A percentile compares a stretch with the other conserved stretches of the same genome.
phyloP scores from a whole-genome alignment of 2,329 filamentous ascomycete genomes.

The Ilyonectria sp. region DNA sequence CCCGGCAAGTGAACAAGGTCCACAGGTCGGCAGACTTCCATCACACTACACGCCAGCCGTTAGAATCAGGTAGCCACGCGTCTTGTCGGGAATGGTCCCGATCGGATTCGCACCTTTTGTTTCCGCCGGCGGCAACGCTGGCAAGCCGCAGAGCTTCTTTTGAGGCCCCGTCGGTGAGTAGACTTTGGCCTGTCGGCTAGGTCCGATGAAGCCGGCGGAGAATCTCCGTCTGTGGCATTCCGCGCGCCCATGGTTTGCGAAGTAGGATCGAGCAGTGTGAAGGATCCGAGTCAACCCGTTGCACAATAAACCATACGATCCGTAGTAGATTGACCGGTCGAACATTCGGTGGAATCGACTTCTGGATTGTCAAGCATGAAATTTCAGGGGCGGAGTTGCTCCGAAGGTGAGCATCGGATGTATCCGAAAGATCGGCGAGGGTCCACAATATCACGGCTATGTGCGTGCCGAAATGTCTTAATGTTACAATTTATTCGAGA shows the following conservation, averaged over 20 bases:
- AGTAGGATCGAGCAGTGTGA: not conserved
- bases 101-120: constrained; percentile 32
- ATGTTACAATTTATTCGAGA: not conserved
- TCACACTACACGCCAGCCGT: constrained; percentile 34
- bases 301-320: not conserved
- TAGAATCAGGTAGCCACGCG: not conserved
- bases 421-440: not conserved
- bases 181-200: constrained; percentile 8
- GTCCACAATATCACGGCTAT: not conserved
- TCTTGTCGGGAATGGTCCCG: not conserved
- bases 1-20: constrained; percentile 34
- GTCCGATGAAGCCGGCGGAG: not conserved
- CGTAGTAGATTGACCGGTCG: not conserved
- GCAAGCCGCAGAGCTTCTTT: constrained; percentile 40
- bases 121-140: constrained; percentile 43
- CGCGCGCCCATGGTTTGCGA: not conserved
- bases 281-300: not conserved
- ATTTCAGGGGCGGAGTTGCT: not conserved
- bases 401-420: not conserved
- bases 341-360: not conserved
- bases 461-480: too few relatives aligned
- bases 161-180: constrained; percentile 35
- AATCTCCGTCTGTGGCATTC: not conserved
- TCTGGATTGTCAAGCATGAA: not conserved
- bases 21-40: constrained; percentile 41